phyloP scores from a whole-genome alignment of 495 filamentous ascomycete genomes.

The Penicillium lividum region DNA sequence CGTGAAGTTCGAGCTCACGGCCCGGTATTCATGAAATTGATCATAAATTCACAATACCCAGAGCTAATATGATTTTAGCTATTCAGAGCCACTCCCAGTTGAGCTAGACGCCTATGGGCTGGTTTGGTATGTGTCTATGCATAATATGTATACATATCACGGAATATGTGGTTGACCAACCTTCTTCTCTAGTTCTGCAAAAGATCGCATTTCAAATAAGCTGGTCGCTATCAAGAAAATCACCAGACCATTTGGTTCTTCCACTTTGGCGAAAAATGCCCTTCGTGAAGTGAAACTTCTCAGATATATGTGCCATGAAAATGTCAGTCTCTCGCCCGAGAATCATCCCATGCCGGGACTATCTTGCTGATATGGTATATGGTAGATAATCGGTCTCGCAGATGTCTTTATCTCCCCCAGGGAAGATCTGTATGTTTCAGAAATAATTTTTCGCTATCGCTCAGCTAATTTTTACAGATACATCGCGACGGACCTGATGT shows the following conservation, averaged over 20 bases:
- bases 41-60: background rate
- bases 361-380: conserved; percentile 51
- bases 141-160: background rate
- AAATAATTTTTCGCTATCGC: conserved; percentile 70
- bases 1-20: conserved; percentile 10
- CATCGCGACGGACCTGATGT: conserved; percentile 90
- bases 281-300: conserved; percentile 89
- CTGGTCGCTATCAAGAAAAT: conserved; percentile 95
- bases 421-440: conserved; percentile 92
- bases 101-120: conserved; percentile 11
- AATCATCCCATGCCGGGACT: background rate
- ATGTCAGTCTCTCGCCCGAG: conserved; percentile 53
- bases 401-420: conserved; percentile 95
- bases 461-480: conserved; percentile 53
- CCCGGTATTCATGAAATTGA: background rate
- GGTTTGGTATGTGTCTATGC: conserved; percentile 4
- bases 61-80: conserved; percentile 6
- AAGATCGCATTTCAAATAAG: conserved; percentile 44
- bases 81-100: conserved; percentile 9
- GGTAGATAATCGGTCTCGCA: conserved; percentile 73
- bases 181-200: conserved; percentile 13
- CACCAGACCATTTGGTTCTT: conserved; percentile 93
- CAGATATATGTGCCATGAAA: conserved; percentile 88
- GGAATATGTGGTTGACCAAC: background rate
- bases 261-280: conserved; percentile 83